phyloP scores from a whole-genome alignment of 257 asterid genomes.

The Solanum corneliomulleri region DNA sequence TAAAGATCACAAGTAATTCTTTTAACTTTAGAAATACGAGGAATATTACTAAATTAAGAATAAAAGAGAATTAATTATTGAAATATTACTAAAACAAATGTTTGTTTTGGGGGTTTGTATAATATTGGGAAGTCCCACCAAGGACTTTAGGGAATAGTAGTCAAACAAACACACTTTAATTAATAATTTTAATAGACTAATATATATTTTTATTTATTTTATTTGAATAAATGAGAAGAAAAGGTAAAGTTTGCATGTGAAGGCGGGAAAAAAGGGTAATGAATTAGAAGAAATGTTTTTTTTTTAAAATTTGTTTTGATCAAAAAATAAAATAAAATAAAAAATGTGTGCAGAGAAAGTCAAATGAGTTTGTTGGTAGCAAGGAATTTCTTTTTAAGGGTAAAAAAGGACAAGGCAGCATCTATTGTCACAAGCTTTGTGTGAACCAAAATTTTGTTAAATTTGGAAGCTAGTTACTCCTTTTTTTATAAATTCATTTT shows the following conservation, averaged over 20 bases:
- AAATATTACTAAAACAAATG: not conserved
- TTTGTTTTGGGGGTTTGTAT: not conserved
- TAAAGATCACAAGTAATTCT: not conserved
- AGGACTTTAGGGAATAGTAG: not conserved
- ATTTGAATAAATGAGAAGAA: not conserved
- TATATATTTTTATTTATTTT: too few relatives aligned
- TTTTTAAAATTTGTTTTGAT: not conserved
- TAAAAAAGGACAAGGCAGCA: conserved; percentile 9
- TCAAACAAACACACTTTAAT: conserved; percentile 2
- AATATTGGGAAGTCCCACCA: conserved; percentile 10
- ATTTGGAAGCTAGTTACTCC: not conserved
- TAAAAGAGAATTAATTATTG: not conserved
- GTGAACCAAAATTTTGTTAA: not conserved
- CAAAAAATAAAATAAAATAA: not conserved
- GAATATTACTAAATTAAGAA: not conserved
- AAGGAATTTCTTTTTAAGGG: not conserved
- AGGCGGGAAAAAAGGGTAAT: conserved; percentile 6
- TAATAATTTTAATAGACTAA: not conserved
- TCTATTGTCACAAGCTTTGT: conserved; percentile 13
- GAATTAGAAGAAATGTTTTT: not conserved
- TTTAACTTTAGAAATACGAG: not conserved
- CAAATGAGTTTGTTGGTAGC: conserved; percentile 13
- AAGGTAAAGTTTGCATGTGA: conserved; percentile 8
- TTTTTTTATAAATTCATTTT: not conserved
- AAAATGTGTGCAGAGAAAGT: not conserved